phyloP scores from a whole-genome alignment of 2,329 filamentous ascomycete genomes.

The Clonostachys solani region DNA sequence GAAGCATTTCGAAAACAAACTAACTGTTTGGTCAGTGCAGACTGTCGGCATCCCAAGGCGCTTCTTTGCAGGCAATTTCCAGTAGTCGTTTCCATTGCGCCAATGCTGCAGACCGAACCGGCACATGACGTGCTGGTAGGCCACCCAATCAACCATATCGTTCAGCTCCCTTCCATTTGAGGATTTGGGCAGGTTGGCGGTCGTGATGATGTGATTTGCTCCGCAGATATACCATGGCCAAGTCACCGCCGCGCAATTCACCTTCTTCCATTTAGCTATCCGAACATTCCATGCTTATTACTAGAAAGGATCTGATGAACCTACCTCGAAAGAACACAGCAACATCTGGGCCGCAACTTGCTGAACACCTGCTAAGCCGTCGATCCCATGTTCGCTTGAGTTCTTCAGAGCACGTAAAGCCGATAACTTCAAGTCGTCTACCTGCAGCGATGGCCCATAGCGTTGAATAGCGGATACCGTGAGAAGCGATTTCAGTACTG shows the following conservation, averaged over 20 bases:
- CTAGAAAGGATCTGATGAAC: not conserved
- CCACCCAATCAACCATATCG: not conserved
- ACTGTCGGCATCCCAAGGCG: too few relatives aligned
- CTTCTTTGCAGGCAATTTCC: too few relatives aligned
- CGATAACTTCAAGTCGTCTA: not conserved
- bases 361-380: not conserved
- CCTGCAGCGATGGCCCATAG: not conserved
- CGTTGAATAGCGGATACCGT: slow-evolving; percentile 1
- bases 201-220: not conserved
- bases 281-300: not conserved
- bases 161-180: not conserved
- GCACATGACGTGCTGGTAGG: slow-evolving; percentile 1
- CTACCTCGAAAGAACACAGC: slow-evolving; percentile 2
- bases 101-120: slow-evolving; percentile 1
- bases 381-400: not conserved
- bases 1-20: too few relatives aligned
- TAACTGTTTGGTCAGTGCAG: too few relatives aligned
- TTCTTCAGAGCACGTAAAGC: slow-evolving; percentile 1
- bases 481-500: slow-evolving; percentile 3
- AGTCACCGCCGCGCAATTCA: not conserved
- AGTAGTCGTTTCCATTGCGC: not conserved
- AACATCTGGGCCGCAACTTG: slow-evolving; percentile 2
- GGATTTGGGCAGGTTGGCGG: not conserved
- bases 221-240: not conserved
- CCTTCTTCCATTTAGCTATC: not conserved